These are phyloP conservation scores for Neofusicoccum umdonicola DNA, from an alignment of 2,329 filamentous ascomycete species.

Conservation along the genomic window DNA sequence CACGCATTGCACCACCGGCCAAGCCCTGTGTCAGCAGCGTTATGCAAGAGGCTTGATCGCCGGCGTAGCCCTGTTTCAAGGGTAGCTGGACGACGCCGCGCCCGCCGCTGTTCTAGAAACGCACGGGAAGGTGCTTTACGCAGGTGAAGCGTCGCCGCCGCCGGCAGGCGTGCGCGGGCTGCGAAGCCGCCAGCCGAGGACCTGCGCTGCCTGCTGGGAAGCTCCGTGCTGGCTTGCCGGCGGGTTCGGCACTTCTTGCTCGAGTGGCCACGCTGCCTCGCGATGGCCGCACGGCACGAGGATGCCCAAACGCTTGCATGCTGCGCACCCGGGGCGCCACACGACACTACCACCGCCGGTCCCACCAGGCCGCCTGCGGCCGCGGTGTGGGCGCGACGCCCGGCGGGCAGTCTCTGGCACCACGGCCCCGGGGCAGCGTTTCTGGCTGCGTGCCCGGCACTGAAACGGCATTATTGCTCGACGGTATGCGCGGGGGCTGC, in stretches of 20 bases:
- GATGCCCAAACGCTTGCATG: conserved; percentile 8
- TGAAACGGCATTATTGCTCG: conserved; percentile 12
- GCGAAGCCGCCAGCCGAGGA: background rate
- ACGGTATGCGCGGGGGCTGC: conserved; percentile 8
- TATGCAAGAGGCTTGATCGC: conserved; percentile 17
- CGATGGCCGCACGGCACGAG: conserved; percentile 14
- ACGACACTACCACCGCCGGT: conserved; percentile 12
- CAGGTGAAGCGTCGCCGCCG: background rate
- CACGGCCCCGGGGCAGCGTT: background rate
- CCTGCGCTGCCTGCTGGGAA: conserved; percentile 1
- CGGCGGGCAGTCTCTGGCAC: background rate
- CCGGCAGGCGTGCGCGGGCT: background rate
- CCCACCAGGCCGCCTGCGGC: conserved; percentile 2
- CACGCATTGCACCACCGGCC: conserved; percentile 10
- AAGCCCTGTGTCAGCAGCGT: conserved; percentile 1
- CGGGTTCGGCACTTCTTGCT: conserved; percentile 7
- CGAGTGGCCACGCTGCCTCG: background rate
- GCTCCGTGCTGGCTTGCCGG: conserved; percentile 1
- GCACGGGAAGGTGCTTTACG: background rate
- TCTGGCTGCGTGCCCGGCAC: conserved; percentile 1
- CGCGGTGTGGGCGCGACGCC: background rate
- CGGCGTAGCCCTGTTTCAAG: conserved; percentile 13
- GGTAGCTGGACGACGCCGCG: background rate
- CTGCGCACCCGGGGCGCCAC: conserved; percentile 13
- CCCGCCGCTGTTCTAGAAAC: conserved; percentile 14